Conservation (phyloP, 23 red algal genomes). For the Gracilaria gracilis region DNA sequence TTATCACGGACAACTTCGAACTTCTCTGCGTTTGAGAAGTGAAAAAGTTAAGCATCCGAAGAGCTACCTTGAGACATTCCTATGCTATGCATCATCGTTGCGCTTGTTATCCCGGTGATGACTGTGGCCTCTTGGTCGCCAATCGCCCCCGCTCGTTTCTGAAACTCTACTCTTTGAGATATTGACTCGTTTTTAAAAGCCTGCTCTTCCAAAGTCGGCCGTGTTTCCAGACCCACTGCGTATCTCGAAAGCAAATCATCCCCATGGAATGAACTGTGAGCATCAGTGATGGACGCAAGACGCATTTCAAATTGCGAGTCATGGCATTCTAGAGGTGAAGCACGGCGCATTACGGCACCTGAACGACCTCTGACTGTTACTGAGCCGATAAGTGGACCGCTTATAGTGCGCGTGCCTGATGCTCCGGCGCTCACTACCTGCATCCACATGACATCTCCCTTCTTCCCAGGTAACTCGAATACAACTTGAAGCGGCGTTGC, state of each 20-base stretch:
- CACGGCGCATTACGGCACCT: slow-evolving; percentile 36
- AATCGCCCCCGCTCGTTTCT: not conserved
- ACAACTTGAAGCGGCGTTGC: slow-evolving; percentile 67
- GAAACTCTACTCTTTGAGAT: slow-evolving; percentile 5
- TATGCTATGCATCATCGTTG: too few species aligned
- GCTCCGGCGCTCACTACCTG: slow-evolving; percentile 38
- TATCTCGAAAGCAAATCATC: slow-evolving; percentile 51
- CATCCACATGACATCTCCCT: slow-evolving; percentile 58
- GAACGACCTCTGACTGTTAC: slow-evolving; percentile 46
- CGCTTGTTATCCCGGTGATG: not conserved
- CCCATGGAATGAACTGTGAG: slow-evolving; percentile 51
- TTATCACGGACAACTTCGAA: too few species aligned
- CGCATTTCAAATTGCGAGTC: slow-evolving; percentile 38
- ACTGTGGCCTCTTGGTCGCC: not conserved
- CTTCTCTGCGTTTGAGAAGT: too few species aligned
- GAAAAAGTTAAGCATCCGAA: too few species aligned
- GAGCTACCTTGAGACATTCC: too few species aligned
- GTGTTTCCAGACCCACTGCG: slow-evolving; percentile 41
- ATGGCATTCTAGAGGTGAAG: slow-evolving; percentile 31
- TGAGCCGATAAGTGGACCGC: slow-evolving; percentile 20
- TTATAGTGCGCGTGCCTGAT: slow-evolving; percentile 37
- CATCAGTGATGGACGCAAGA: slow-evolving; percentile 45
- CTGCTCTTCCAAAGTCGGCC: not conserved
- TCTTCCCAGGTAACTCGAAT: slow-evolving; percentile 74
- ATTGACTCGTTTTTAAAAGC: slow-evolving; percentile 4